phyloP scores from a whole-genome alignment of 768 basidiomycete species.

The Tylopilus subfusipes region DNA sequence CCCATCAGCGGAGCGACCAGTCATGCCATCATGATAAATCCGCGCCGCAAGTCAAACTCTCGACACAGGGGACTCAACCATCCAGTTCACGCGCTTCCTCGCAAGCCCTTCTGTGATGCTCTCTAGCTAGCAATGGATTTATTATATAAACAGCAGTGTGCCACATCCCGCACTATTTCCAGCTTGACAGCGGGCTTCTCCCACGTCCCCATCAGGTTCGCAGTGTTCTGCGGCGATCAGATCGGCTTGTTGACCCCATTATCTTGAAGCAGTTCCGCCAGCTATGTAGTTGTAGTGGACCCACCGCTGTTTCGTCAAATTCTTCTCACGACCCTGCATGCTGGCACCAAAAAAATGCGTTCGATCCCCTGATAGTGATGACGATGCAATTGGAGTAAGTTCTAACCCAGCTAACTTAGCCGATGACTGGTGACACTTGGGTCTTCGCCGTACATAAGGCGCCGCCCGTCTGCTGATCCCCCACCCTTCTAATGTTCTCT shows the following conservation, averaged over 20 bases:
- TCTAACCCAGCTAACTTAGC: not conserved
- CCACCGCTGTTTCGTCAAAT: not conserved
- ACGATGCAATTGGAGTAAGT: not conserved
- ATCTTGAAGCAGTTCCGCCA: no score
- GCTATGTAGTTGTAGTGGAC: no score
- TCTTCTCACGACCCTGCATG: slow-evolving; percentile 8
- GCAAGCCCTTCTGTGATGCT: no score
- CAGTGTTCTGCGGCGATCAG: not conserved
- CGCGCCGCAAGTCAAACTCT: no score
- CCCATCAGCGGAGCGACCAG: no score
- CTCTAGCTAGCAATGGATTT: not conserved
- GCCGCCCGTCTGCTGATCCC: not conserved
- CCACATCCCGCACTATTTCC: not conserved
- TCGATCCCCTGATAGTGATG: not conserved
- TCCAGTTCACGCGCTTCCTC: no score
- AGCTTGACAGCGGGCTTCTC: not conserved
- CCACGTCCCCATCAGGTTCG: not conserved
- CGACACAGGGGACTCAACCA: no score
- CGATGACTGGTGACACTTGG: not conserved
- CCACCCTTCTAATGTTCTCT: slow-evolving; percentile 27
- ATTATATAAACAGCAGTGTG: no score
- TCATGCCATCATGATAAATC: no score
- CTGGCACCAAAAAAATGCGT: not conserved
- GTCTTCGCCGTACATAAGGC: slow-evolving; percentile 5
- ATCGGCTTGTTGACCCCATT: not conserved